A percentile compares a stretch with the other conserved stretches of the same genome.
Conservation (phyloP, 768 basidiomycete genomes). For the Boletus speciosus region DNA sequence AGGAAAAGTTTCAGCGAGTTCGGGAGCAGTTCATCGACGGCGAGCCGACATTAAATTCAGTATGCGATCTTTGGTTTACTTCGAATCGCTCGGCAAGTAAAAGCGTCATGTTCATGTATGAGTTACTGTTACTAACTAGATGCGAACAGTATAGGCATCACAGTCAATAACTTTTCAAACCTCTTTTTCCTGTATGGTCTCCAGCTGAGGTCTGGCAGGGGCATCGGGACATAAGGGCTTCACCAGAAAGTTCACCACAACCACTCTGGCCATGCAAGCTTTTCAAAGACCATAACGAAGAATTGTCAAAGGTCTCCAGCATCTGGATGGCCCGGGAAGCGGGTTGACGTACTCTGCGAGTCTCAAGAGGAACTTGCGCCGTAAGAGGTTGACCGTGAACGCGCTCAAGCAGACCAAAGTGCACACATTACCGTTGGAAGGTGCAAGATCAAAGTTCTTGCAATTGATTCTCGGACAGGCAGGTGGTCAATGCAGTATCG, state of each 20-base stretch:
- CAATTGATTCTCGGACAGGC: neutral
- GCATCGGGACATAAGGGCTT: neutral
- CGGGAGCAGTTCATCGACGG: too few relatives aligned
- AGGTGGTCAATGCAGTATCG: neutral
- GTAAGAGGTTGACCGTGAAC: slow-evolving; percentile 4
- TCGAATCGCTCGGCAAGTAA: too few relatives aligned
- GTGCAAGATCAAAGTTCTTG: neutral
- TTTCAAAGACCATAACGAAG: slow-evolving; percentile 1
- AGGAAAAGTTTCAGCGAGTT: too few relatives aligned
- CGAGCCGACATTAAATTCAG: too few relatives aligned
- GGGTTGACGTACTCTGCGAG: slow-evolving; percentile 2
- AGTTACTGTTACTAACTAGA: too few relatives aligned
- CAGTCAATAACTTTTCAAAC: slow-evolving; percentile 7
- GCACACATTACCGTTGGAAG: neutral
- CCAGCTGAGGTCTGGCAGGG: slow-evolving; percentile 1
- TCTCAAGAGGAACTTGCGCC: slow-evolving; percentile 1
- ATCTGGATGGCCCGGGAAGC: slow-evolving; percentile 8
- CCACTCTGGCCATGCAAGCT: neutral
- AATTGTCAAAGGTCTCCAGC: neutral
- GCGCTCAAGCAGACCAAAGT: neutral
- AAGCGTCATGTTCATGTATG: too few relatives aligned
- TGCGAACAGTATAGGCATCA: neutral
- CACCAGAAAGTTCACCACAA: slow-evolving; percentile 4
- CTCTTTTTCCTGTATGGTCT: slow-evolving; percentile 5
- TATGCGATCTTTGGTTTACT: too few relatives aligned